These are phyloP conservation scores for Hanseniaspora taiwanica DNA, from an alignment of 805 yeast genomes.

Conservation along the genomic window DNA sequence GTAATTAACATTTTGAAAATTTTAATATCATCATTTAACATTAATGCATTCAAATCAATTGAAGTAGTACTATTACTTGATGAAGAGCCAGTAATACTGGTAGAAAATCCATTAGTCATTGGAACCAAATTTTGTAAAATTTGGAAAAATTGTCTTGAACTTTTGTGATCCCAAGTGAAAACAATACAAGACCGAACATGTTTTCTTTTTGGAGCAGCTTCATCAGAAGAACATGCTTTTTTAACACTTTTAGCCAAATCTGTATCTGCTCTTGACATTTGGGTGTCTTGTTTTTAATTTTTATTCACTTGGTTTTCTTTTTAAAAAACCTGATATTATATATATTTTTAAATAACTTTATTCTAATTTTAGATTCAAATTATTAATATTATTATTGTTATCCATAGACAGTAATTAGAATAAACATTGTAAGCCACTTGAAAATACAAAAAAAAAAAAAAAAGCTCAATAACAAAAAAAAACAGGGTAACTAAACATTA, in stretches of 20 bases:
- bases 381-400: no score
- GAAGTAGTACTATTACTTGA: neutral
- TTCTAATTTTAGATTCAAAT: no score
- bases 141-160: slow-evolving; percentile 76
- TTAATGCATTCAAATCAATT: neutral
- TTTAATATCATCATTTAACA: slow-evolving; percentile 54
- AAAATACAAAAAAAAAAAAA: no score
- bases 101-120: no score
- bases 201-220: slow-evolving; percentile 87
- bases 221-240: slow-evolving; percentile 79
- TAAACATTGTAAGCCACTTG: no score
- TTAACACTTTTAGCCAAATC: slow-evolving; percentile 33
- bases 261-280: slow-evolving; percentile 23
- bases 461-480: no score
- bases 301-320: neutral
- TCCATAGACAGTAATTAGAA: no score
- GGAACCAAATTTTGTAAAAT: slow-evolving; percentile 50
- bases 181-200: slow-evolving; percentile 94
- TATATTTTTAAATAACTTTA: no score
- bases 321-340: neutral
- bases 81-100: no score
- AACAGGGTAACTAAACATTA: no score
- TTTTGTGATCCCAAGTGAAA: slow-evolving; percentile 90
- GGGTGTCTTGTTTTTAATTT: neutral
- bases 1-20: slow-evolving; percentile 75